Percentiles rank a stretch among this genome's conserved stretches.
phyloP scores from a whole-genome alignment of 768 basidiomycete species.

The Leccinellum rugosiceps region DNA sequence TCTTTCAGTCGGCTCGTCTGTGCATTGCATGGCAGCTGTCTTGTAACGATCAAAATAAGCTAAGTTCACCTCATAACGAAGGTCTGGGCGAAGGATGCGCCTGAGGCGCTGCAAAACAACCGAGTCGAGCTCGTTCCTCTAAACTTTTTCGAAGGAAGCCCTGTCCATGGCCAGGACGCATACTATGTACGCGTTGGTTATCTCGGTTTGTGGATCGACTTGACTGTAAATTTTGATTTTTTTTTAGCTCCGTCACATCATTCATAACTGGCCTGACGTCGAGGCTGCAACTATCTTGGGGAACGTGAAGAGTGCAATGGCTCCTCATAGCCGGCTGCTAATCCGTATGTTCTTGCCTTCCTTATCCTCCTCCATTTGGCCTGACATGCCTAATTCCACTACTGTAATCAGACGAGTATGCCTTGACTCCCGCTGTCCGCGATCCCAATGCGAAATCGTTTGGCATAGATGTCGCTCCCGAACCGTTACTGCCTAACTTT shows the following conservation, averaged over 20 bases:
- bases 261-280: constrained; percentile 37
- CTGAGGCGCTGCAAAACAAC: not conserved
- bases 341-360: constrained; percentile 26
- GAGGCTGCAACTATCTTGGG: constrained; percentile 31
- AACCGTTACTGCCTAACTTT: constrained; percentile 47
- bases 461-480: constrained; percentile 34
- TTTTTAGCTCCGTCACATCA: constrained; percentile 24
- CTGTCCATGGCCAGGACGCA: not conserved
- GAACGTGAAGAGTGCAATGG: constrained; percentile 29
- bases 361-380: not conserved
- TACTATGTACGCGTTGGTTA: not conserved
- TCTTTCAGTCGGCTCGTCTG: not conserved
- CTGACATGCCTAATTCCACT: not conserved
- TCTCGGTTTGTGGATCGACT: not conserved
- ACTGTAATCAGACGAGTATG: constrained; percentile 19
- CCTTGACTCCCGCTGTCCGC: constrained; percentile 9
- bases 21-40: not conserved
- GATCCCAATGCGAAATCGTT: constrained; percentile 5
- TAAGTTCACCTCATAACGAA: not conserved
- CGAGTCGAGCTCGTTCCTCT: not conserved
- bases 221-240: not conserved
- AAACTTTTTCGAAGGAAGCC: not conserved
- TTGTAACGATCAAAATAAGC: not conserved
- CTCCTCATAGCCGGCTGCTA: constrained; percentile 28
- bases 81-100: not conserved